phyloP scores from a whole-genome alignment of 176 grass and related monocot genomes.

The Oryza rufipogon region DNA sequence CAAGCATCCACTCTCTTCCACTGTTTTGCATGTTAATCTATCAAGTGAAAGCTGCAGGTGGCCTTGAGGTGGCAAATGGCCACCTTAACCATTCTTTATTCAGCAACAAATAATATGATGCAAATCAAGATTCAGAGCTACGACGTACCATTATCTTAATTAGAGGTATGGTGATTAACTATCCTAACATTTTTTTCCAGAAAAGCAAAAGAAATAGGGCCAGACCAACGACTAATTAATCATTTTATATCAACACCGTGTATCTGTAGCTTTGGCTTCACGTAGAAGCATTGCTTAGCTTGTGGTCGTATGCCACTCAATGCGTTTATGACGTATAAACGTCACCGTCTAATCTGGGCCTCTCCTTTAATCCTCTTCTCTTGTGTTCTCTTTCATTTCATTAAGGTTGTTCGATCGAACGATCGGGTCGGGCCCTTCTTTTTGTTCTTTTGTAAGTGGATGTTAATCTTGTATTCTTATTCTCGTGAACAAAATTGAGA shows the following conservation, averaged over 20 bases:
- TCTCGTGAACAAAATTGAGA: constrained; percentile 6
- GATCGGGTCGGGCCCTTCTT: background rate
- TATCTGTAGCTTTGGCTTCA: constrained; percentile 39
- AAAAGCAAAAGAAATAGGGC: background rate
- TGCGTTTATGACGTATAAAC: background rate
- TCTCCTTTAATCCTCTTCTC: background rate
- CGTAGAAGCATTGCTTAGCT: constrained; percentile 33
- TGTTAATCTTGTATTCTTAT: background rate
- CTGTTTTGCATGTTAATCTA: background rate
- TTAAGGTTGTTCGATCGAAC: constrained; percentile 39
- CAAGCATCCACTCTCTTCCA: background rate
- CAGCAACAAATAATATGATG: background rate
- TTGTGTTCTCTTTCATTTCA: constrained; percentile 9
- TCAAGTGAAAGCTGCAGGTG: background rate
- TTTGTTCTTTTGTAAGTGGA: constrained; percentile 20
- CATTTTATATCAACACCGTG: background rate
- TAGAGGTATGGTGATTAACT: background rate
- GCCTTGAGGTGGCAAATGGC: background rate
- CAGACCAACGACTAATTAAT: background rate
- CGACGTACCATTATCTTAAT: background rate
- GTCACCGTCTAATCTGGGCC: constrained; percentile 29
- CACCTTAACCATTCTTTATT: background rate
- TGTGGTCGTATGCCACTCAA: constrained; percentile 29
- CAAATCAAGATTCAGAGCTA: constrained; percentile 1
- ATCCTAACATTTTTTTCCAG: background rate